phyloP scores from a whole-genome alignment of 768 basidiomycete genomes.

The Mycena floridula region DNA sequence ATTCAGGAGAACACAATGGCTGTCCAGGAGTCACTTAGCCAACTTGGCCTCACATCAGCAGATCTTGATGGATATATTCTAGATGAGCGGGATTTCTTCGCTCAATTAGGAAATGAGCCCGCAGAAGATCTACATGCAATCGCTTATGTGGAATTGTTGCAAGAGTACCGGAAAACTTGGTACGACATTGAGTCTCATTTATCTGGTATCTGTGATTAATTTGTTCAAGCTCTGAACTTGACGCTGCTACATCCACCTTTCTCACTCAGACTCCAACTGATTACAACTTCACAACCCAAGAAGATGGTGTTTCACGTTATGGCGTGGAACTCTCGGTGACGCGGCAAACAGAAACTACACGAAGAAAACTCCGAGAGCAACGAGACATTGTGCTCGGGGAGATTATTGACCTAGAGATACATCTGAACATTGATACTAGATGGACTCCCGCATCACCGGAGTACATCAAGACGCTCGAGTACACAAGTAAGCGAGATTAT shows the following conservation, averaged over 20 bases:
- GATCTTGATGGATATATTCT: conserved; percentile 16
- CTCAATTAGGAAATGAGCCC: conserved; percentile 17
- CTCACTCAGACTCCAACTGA: conserved; percentile 8
- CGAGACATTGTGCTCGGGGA: conserved; percentile 10
- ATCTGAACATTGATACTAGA: conserved; percentile 16
- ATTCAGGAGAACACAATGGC: conserved; percentile 12
- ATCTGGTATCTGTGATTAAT: not conserved
- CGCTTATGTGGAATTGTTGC: conserved; percentile 26
- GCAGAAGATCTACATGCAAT: conserved; percentile 20
- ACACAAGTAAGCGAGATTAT: conserved; percentile 16
- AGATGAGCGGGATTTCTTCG: conserved; percentile 20
- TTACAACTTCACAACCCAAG: conserved; percentile 7
- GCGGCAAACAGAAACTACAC: conserved; percentile 17
- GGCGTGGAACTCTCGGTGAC: conserved; percentile 11
- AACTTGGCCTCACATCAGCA: conserved; percentile 8
- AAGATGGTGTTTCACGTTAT: no score
- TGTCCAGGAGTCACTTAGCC: conserved; percentile 8
- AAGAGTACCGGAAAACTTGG: conserved; percentile 10
- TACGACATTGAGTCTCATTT: conserved; percentile 7
- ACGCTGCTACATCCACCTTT: conserved; percentile 8
- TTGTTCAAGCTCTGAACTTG: conserved; percentile 8
- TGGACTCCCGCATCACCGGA: conserved; percentile 20
- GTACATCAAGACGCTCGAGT: conserved; percentile 14
- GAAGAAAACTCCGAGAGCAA: conserved; percentile 11
- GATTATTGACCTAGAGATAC: conserved; percentile 15